Conservation (phyloP, 2,329 filamentous ascomycete genomes). For the Aspergillus sp. region DNA sequence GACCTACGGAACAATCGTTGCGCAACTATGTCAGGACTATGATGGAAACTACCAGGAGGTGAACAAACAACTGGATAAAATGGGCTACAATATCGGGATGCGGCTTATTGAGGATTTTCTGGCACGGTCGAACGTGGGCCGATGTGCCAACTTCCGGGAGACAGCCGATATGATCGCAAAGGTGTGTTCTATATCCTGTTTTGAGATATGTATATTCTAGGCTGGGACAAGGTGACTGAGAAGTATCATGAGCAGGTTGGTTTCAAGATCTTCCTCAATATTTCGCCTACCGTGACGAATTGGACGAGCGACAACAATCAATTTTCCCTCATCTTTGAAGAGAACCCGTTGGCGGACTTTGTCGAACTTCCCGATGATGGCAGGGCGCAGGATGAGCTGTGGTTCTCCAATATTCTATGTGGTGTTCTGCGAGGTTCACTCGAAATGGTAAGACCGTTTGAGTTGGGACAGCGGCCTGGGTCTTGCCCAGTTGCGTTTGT, state of each 20-base stretch:
- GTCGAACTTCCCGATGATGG: constrained; percentile 96
- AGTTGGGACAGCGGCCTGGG: constrained; percentile 5
- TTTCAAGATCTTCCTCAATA: constrained; percentile 98
- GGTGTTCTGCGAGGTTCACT: constrained; percentile 85
- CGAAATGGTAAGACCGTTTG: constrained; percentile 82
- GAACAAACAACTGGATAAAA: constrained; percentile 96
- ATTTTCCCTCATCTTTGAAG: constrained; percentile 93
- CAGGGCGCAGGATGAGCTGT: constrained; percentile 89
- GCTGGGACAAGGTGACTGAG: constrained; percentile 3
- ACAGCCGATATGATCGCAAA: constrained; percentile 96
- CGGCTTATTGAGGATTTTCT: constrained; percentile 96
- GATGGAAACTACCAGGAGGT: constrained; percentile 91
- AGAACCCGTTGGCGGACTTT: constrained; percentile 95
- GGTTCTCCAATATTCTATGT: constrained; percentile 97
- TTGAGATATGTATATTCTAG: background rate
- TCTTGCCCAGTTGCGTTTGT: too few relatives aligned
- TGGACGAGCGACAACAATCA: constrained; percentile 96
- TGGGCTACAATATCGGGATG: constrained; percentile 98
- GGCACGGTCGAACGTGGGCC: constrained; percentile 84
- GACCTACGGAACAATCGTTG: constrained; percentile 96
- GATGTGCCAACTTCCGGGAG: constrained; percentile 89
- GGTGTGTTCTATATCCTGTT: constrained; percentile 44
- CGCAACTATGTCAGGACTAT: constrained; percentile 93
- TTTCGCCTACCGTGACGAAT: constrained; percentile 86
- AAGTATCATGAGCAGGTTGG: constrained; percentile 64